Evolutionary conservation across 2,329 filamentous ascomycete species (phyloP), one percentile per base, ranked within the genome.

Genomic region (Fusarium aywerte): DNA sequence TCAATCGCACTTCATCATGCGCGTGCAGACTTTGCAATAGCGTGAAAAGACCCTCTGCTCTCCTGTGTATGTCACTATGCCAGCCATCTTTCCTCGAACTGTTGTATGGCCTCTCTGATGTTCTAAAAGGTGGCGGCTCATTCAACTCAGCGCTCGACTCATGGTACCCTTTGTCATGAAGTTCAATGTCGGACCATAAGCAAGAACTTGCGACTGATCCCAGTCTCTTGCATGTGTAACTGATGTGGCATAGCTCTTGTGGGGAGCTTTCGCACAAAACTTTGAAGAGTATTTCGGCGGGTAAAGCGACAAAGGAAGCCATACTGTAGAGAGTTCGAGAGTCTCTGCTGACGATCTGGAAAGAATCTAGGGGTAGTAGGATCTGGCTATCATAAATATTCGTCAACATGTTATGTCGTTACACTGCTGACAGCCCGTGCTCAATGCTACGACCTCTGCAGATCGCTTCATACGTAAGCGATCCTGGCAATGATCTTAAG

Each of bases 81-180:
- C 44, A 58, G 0, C 29, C 32, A 9, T 15, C 6, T 16, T 23
- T 39, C 12, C 31, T 38, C 0, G 51, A 39, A 23, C 9, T 8
- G 13, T 64, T 51, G 10, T 70, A 58, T 2, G 15, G 15, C 3
- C 65, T 32, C 2, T 32, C 10, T 1, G 12, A 5, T 8, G 36
- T 13, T 15, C 33, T 52, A 16, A 52, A 51, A 7, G 58, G 56
- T 1, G 32, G 15, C 5, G 68, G 62, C 6, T 58, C 36, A 2
- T 32, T 52, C 3, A 67, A 29, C 20, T 69, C 68, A 2, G 25
- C 47, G 4, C 52, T 47, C 2, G 65, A 69, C 12, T 62, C 55
- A 6, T 71, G 65, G 16, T 69, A 67, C 3, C 58, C 56, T 2
- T 12, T 23, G 7, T 44, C 38, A 15, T 70, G 68, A 8, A 70